Percentiles rank a stretch among this genome's conserved stretches.
These are phyloP conservation scores for Stevia rebaudiana DNA, from an alignment of 140 eudicot genomes.

Conservation along the genomic window DNA sequence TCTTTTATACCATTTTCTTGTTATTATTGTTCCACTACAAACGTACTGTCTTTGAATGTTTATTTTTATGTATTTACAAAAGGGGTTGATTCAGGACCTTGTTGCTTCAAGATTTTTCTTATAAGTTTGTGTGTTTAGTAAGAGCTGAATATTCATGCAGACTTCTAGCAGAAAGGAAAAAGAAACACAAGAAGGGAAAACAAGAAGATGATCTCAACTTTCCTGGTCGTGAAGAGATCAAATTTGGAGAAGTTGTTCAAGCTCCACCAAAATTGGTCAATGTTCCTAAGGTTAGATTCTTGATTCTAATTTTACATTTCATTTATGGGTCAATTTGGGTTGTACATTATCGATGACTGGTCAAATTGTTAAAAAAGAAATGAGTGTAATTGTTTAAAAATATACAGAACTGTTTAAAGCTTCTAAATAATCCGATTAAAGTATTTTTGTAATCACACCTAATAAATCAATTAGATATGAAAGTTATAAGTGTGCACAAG, in stretches of 20 bases:
- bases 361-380: too few species aligned
- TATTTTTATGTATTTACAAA: background rate
- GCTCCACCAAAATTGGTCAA: constrained; percentile 82
- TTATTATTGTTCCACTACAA: background rate
- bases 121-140: background rate
- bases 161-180: constrained; percentile 65
- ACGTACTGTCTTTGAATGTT: background rate
- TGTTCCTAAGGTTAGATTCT: constrained; percentile 63
- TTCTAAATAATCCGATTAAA: background rate
- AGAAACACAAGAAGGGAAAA: constrained; percentile 52
- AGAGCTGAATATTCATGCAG: constrained; percentile 30
- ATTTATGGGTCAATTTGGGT: background rate
- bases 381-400: too few species aligned
- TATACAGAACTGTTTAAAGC: background rate
- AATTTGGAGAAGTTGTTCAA: constrained; percentile 81
- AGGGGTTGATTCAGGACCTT: background rate
- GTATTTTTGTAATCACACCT: background rate
- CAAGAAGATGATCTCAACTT: constrained; percentile 43
- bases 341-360: background rate
- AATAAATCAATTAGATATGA: background rate
- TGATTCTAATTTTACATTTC: background rate
- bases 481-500: too few species aligned
- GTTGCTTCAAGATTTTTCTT: background rate
- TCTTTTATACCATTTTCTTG: background rate
- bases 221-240: constrained; percentile 57